phyloP scores from a whole-genome alignment of 2,329 filamentous ascomycete genomes.

The Arthrobotrys megalospora region DNA sequence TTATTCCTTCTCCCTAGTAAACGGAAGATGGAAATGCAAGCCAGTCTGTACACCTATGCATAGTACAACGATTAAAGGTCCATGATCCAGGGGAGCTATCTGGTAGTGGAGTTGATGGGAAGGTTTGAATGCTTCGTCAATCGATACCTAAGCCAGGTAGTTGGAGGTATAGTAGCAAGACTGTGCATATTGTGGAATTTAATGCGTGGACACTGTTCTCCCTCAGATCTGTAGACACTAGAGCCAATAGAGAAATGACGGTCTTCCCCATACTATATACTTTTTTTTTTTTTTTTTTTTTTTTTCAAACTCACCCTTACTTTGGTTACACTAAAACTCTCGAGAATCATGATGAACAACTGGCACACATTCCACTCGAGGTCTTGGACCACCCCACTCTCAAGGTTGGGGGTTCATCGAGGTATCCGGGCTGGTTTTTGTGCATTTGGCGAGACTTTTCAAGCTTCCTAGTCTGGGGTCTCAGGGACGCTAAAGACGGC shows the following conservation, averaged over 20 bases:
- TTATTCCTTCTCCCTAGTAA: slow-evolving; percentile 39
- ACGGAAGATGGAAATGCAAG: slow-evolving; percentile 49
- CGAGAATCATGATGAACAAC: slow-evolving; percentile 30
- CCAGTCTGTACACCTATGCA: slow-evolving; percentile 48
- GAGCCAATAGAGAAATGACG: slow-evolving; percentile 51
- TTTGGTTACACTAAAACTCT: slow-evolving; percentile 55
- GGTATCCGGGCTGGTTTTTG: slow-evolving; percentile 34
- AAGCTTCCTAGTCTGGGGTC: slow-evolving; percentile 59
- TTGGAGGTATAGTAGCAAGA: slow-evolving; percentile 27
- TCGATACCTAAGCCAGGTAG: slow-evolving; percentile 26
- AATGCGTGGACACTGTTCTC: slow-evolving; percentile 11
- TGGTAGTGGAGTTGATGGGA: slow-evolving; percentile 18
- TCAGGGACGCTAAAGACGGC: slow-evolving; percentile 26
- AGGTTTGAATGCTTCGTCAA: slow-evolving; percentile 36
- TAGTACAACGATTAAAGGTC: slow-evolving; percentile 27
- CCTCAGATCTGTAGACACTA: slow-evolving; percentile 18
- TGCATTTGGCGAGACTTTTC: slow-evolving; percentile 41
- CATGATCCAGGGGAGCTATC: slow-evolving; percentile 24
- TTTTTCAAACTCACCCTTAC: not conserved
- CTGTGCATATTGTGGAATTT: slow-evolving; percentile 38
- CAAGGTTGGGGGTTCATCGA: slow-evolving; percentile 27
- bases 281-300: slow-evolving; percentile 15
- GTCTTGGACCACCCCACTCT: slow-evolving; percentile 46
- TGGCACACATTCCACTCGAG: slow-evolving; percentile 39
- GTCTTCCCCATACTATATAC: slow-evolving; percentile 11